Base-by-base conservation (phyloP, 2,329 filamentous ascomycete species). In the Neonectria sp. region DNA sequence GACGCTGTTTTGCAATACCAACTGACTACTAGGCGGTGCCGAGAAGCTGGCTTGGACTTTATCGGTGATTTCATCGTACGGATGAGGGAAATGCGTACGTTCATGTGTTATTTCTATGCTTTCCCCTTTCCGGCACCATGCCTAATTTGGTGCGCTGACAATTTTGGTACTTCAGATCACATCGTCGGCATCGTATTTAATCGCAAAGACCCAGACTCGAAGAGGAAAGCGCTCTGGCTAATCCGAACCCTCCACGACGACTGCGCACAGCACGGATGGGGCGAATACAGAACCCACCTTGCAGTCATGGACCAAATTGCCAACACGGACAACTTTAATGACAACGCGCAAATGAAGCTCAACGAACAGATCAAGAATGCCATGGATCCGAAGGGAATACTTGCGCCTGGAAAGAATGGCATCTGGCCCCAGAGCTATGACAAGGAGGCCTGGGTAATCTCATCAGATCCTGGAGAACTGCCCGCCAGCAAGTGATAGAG, bases 221-320 rank as follows among this genome's bases (percentile, higher is more conserved):
- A 52, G 48, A 25, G 27, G 27, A 52, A 17, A 25, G 48, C 48
- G 17, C 48, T 27, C 8, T 52, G 48, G 48, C 48, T 52, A 15
- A 52, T 52, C n/a, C 31, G 57, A 61, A n/a, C 25, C 4, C 35
- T 61, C 48, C 46, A 55, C 35, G 58, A 61, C 24, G 58, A 61
- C 25, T 29, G 33, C 12, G 58, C 48, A 24, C 35, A 33, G 29
- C 15, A 67, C 48, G 65, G 65, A 8, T 67, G 51, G 12, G 60
- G 60, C 7, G 65, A 67, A 17, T 67, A 67, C 51, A n/a, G 65
- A 13, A 67, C 65, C 6, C 65, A 67, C 17, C 55, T 67, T 6
- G 40, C 29, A 13, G 43, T 52, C 51, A 64, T 64, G 60, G 65
- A 67, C 25, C 60, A 67, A 12, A 56, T 67, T n/a, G 60, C 60